These are phyloP conservation scores for Pseudognaphalium luteoalbum DNA, from an alignment of 129 eudicot species.

Conservation along the genomic window DNA sequence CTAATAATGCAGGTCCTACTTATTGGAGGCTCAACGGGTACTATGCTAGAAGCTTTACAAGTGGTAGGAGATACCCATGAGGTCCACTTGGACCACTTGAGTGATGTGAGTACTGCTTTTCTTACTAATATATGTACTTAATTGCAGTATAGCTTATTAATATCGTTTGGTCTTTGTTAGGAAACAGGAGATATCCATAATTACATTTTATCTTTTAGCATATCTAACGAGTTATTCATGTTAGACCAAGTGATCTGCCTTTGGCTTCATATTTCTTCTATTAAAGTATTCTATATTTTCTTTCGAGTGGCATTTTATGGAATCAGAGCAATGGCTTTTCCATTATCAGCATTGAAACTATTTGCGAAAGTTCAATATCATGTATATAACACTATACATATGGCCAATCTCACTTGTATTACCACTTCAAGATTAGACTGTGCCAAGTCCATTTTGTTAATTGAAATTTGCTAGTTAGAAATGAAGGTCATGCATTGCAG, in stretches of 20 bases:
- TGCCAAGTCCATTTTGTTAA: not conserved
- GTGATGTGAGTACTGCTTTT: slow-evolving; percentile 62
- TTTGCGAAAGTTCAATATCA: not conserved
- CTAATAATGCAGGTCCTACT: slow-evolving; percentile 69
- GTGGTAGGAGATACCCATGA: slow-evolving; percentile 86
- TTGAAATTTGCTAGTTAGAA: not conserved
- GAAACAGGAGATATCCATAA: not conserved
- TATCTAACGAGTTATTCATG: not conserved
- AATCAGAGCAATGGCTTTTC: not conserved
- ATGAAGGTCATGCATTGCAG: not conserved
- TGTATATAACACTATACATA: not conserved
- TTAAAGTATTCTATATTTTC: not conserved
- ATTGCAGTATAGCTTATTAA: not conserved
- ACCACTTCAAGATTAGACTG: not conserved
- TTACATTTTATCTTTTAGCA: not conserved
- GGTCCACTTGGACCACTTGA: slow-evolving; percentile 53
- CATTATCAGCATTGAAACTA: not conserved
- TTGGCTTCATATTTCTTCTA: not conserved
- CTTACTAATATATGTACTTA: not conserved
- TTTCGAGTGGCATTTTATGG: slow-evolving; percentile 3
- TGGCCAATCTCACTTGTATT: not conserved
- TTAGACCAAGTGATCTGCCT: not conserved
- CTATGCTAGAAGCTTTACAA: slow-evolving; percentile 93
- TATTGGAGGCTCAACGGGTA: slow-evolving; percentile 99
- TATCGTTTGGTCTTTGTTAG: not conserved